Base-by-base conservation (phyloP, 1,284 basidiomycete genomes). In the Sporisorium sorghi region DNA sequence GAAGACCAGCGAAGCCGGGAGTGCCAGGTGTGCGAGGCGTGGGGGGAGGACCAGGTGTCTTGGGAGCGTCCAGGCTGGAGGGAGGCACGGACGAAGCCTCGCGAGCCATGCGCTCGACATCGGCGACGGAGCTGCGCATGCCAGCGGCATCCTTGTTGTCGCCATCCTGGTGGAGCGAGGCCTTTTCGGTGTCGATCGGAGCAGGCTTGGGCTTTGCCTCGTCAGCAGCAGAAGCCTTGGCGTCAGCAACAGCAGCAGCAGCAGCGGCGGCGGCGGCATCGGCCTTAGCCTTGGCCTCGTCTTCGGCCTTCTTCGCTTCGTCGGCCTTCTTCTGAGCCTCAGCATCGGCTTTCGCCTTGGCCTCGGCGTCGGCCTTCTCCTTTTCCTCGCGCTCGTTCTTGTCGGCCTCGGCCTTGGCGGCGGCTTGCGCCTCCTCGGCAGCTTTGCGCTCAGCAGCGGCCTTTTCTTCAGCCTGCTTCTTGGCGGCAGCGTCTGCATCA, bases 61-160 rank as follows among this genome's bases (percentile, higher is more conserved):
- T 77, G 37, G 74, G 71, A 30, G 69, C 55, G 6, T 79, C 70
- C 32, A 56, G 78, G 17, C 80, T 76, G 24, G 83, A 78, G 8
- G 78, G 75, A 50, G 80, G 79, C 9, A 80, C 76, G 4, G 79
- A 82, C 11, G 80, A 82, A 35, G 79, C 78, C 53, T 82, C 80
- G 21, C 77, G 69, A 54, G 80, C 80, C 75, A 79, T 78, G 39
- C 77, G 69, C 70, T 82, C 80, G 47, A 80, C 71, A 40, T 82
- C 80, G 24, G 77, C 79, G 39, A 76, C 79, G 39, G 69, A 60
- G 77, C 64, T 59, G 70, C 67, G 49, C 72, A 68, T 67, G 54
- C 60, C 62, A n/a, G 63, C 63, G 19, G 59, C 59, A n/a, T 70
- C 60, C 58, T 67, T 68, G 62, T 33, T 56, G 39, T 72, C 63